Conservation (phyloP, 345 rosid species). For the Populus davidiana region DNA sequence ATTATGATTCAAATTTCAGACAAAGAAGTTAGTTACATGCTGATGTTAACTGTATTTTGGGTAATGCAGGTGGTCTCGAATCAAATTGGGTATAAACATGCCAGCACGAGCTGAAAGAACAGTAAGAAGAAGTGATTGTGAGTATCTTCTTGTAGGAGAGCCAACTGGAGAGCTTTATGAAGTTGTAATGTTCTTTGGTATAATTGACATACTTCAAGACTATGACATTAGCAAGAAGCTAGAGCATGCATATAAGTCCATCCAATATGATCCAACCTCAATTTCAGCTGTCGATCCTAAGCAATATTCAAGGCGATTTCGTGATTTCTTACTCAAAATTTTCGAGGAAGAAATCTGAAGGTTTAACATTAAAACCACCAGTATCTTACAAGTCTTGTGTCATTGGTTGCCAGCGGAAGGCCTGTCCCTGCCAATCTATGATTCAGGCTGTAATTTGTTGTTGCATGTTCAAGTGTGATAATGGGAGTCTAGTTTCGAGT, state of each 20-base stretch:
- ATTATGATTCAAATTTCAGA: background rate
- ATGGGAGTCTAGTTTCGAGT: too few relatives aligned
- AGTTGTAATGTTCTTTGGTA: slow-evolving; percentile 76
- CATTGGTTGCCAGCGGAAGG: too few relatives aligned
- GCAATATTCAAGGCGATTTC: slow-evolving; percentile 75
- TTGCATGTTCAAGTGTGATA: too few relatives aligned
- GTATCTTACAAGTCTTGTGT: too few relatives aligned
- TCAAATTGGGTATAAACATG: slow-evolving; percentile 71
- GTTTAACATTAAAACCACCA: too few relatives aligned
- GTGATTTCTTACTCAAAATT: slow-evolving; percentile 68
- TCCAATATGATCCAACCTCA: slow-evolving; percentile 76
- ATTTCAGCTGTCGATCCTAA: slow-evolving; percentile 88
- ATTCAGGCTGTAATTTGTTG: too few relatives aligned
- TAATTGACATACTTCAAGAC: slow-evolving; percentile 89
- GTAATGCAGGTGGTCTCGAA: slow-evolving; percentile 69
- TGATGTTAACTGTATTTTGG: background rate
- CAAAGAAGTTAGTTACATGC: background rate
- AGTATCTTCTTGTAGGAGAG: slow-evolving; percentile 66
- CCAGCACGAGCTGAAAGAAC: slow-evolving; percentile 79
- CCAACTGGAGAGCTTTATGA: slow-evolving; percentile 76
- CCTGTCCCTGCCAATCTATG: too few relatives aligned
- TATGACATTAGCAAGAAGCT: slow-evolving; percentile 90
- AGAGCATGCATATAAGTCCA: slow-evolving; percentile 84
- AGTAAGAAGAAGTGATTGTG: slow-evolving; percentile 45
- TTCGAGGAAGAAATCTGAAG: slow-evolving; percentile 56